These are phyloP conservation scores for Blastobotrys raffinosifermentans DNA, from an alignment of 1,139 yeast species.

Conservation along the genomic window DNA sequence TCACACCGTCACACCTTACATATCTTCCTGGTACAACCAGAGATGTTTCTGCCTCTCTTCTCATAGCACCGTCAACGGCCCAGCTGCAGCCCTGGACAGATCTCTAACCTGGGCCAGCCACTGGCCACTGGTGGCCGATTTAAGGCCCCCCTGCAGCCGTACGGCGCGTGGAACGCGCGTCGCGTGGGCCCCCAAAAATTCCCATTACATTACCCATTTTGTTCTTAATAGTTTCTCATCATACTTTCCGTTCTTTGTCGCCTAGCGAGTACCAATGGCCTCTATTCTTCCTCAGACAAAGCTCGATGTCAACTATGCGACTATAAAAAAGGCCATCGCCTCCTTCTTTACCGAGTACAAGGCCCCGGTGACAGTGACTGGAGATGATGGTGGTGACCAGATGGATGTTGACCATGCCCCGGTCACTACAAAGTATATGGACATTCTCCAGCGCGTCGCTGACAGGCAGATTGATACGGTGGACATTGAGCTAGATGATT, in stretches of 20 bases:
- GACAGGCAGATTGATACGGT: slow-evolving; percentile 71
- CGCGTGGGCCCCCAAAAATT: slow-evolving; percentile 7
- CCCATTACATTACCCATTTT: slow-evolving; percentile 4
- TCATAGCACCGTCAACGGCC: too few relatives aligned
- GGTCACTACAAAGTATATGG: slow-evolving; percentile 60
- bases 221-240: background rate
- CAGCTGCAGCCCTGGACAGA: background rate
- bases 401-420: slow-evolving; percentile 12
- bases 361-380: slow-evolving; percentile 12
- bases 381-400: slow-evolving; percentile 14
- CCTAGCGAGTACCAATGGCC: slow-evolving; percentile 11
- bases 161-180: background rate
- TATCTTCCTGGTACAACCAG: too few relatives aligned
- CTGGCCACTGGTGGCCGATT: background rate
- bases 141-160: background rate
- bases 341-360: slow-evolving; percentile 25
- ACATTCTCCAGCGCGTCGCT: slow-evolving; percentile 70
- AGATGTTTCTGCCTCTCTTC: too few relatives aligned
- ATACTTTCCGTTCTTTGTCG: background rate
- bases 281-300: slow-evolving; percentile 45
- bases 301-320: slow-evolving; percentile 49
- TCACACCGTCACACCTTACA: too few relatives aligned
- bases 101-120: background rate
- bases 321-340: slow-evolving; percentile 31
- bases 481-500: slow-evolving; percentile 76